Conservation (phyloP, 2,329 filamentous ascomycete genomes). For the Xylariaceae sp. region DNA sequence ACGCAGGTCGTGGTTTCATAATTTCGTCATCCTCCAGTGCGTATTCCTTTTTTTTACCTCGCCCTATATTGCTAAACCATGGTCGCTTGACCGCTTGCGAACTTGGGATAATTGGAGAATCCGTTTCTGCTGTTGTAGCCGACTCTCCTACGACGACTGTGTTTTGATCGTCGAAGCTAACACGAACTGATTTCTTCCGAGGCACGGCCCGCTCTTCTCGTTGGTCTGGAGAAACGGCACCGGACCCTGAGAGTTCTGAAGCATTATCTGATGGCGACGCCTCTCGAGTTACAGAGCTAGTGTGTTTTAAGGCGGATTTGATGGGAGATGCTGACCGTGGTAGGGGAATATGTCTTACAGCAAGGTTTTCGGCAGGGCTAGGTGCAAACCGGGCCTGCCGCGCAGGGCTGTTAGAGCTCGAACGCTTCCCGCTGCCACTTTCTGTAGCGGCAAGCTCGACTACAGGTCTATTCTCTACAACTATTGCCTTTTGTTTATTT, state of each 20-base stretch:
- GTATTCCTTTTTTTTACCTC: conserved; percentile 57
- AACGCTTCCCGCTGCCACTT: conserved; percentile 38
- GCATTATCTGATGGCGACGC: conserved; percentile 57
- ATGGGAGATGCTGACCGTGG: conserved; percentile 74
- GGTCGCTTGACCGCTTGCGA: conserved; percentile 50
- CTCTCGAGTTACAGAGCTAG: conserved; percentile 57
- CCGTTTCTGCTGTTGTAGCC: conserved; percentile 44
- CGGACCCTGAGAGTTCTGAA: conserved; percentile 50
- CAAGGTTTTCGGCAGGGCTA: conserved; percentile 56
- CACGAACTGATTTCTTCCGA: conserved; percentile 70
- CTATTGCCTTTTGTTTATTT: conserved; percentile 22
- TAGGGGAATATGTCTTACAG: conserved; percentile 71
- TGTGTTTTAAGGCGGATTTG: conserved; percentile 77
- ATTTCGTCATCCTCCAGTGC: conserved; percentile 66
- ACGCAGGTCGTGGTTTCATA: conserved; percentile 75
- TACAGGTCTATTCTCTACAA: conserved; percentile 35
- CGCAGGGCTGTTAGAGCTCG: conserved; percentile 65
- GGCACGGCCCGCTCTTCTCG: conserved; percentile 46
- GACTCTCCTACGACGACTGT: conserved; percentile 60
- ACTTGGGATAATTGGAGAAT: conserved; percentile 48
- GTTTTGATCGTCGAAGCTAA: conserved; percentile 79
- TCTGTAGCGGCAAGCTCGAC: conserved; percentile 30
- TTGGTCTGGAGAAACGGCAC: conserved; percentile 35
- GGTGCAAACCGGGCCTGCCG: conserved; percentile 71
- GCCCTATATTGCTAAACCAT: conserved; percentile 59